Evolutionary conservation across 2,329 filamentous ascomycete species (phyloP), one percentile per base, ranked within the genome.

Genomic region (Cercospora zeae-maydis): DNA sequence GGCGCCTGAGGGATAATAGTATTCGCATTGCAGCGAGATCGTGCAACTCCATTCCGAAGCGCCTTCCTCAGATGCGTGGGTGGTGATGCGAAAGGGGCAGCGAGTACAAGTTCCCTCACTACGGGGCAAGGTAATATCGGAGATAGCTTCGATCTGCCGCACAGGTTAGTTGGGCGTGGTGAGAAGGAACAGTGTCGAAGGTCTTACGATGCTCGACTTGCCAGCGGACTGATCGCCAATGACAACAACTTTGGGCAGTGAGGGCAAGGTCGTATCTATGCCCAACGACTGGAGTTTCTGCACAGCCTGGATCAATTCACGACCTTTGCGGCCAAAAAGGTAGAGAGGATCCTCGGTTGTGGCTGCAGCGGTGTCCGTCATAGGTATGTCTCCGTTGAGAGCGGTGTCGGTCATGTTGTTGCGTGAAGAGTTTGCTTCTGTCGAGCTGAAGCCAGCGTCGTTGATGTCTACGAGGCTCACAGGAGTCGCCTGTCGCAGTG

Each of bases 151-250:
- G 11, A 81, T 79, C 62, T 64, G 45, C 11, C 11, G 19, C 13
- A 19, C 19, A 31, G 7, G 16, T 45, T 10, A 57, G 30, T 31
- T 21, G 14, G 24, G 4, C 27, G 11, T 14, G 13, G 13, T 27
- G 30, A 47, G 16, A 21, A 21, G n/a, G 9, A 33, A 5, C 1
- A 21, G 2, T 3, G 11, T 16, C 10, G 3, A n/a, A 47, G 5
- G 10, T 42, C 57, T 49, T 42, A 63, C 58, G 87, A 84, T 72
- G 0, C 82, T 92, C 0, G 88, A 92, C 73, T 96, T 96, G 0
- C 92, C 93, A 0, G 91, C 89, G 0, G 86, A 90, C 71, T 96
- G 92, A 54, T 96, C 92, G 0, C 92, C 92, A 0, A 96, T 86
- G 0, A 96, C 84, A 5, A 93, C 89, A 9, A 96, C 86, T 68